phyloP scores from a whole-genome alignment of 208 protist genomes.

The Acanthamoeba quina region DNA sequence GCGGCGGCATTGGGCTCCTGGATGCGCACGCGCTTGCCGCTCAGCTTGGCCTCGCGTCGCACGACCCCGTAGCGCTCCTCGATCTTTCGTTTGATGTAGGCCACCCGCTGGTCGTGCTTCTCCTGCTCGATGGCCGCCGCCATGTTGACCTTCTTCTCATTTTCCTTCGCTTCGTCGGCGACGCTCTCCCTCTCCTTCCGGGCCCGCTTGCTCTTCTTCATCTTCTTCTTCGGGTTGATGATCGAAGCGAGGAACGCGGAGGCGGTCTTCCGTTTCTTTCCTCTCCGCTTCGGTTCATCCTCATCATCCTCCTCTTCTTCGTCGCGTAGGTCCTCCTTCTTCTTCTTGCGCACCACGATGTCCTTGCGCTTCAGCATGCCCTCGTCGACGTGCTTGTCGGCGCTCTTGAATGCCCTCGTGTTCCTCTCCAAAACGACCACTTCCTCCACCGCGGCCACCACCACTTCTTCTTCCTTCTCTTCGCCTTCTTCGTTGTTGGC shows the following conservation, averaged over 20 bases:
- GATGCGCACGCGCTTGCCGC: conserved; percentile 30
- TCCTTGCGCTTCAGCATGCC: background rate
- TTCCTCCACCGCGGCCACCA: too few relatives aligned
- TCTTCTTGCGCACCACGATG: background rate
- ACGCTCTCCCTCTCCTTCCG: background rate
- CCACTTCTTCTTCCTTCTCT: too few relatives aligned
- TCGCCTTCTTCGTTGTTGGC: too few relatives aligned
- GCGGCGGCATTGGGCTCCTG: background rate
- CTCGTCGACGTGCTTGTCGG: background rate
- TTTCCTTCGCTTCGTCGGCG: background rate
- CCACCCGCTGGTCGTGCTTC: background rate
- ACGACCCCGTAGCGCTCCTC: conserved; percentile 44
- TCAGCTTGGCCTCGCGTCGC: conserved; percentile 10
- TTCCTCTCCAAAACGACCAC: too few relatives aligned
- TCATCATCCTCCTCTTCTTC: background rate
- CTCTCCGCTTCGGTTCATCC: background rate
- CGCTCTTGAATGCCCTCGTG: background rate
- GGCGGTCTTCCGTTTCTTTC: background rate
- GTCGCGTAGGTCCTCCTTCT: background rate
- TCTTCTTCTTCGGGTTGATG: background rate
- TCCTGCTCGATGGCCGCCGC: background rate
- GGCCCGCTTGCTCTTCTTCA: background rate
- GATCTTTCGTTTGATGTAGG: conserved; percentile 40
- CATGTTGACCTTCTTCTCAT: background rate
- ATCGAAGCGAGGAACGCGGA: background rate